phyloP scores from a whole-genome alignment of 495 filamentous ascomycete genomes.

The Penicillium odoratum region DNA sequence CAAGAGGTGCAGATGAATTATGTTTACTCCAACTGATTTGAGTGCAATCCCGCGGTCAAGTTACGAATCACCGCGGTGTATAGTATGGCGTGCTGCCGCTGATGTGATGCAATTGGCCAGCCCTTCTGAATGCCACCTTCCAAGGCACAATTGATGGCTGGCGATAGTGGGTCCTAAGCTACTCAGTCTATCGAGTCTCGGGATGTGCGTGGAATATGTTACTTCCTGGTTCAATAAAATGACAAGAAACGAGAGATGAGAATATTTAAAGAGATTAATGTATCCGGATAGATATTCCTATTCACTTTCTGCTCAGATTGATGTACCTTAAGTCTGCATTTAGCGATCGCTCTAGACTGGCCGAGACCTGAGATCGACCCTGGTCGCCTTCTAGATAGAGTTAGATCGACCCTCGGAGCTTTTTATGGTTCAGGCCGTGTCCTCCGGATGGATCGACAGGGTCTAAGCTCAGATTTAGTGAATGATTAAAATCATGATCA shows the following conservation, averaged over 20 bases:
- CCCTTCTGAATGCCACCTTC: constrained; percentile 20
- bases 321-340: not conserved
- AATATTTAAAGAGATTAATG: no score
- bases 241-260: no score
- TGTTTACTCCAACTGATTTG: constrained; percentile 1
- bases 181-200: no score
- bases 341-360: not conserved
- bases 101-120: constrained; percentile 37
- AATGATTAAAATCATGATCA: not conserved
- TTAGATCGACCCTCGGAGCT: not conserved
- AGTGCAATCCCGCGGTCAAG: not conserved
- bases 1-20: not conserved
- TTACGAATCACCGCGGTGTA: constrained; percentile 23
- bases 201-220: no score
- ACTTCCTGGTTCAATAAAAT: no score
- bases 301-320: not conserved
- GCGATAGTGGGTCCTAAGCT: no score
- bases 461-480: not conserved
- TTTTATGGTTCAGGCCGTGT: not conserved
- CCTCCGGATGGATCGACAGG: not conserved
- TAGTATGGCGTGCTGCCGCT: constrained; percentile 39
- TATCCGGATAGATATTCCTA: no score
- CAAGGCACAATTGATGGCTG: no score
- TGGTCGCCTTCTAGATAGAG: not conserved
- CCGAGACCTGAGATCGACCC: no score